Evolutionary conservation across 495 filamentous ascomycete genomes (phyloP).

Genomic region (Cercophora samala): DNA sequence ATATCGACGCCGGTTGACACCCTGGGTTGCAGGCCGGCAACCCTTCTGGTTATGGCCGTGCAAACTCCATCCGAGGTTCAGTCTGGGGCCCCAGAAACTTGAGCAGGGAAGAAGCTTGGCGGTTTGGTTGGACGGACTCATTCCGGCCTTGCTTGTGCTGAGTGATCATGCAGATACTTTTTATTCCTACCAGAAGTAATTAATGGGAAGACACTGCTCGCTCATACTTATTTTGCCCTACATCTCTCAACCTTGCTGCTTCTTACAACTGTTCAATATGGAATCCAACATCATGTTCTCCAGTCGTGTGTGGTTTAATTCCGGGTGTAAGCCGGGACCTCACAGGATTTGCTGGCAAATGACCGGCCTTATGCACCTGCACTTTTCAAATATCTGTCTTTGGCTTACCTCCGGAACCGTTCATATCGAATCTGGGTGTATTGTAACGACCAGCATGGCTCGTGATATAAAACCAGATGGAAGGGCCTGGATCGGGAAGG

Average conservation of each 20-base stretch:
- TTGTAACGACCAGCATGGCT: too few species aligned
- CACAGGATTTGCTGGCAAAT: neutral
- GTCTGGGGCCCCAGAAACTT: neutral
- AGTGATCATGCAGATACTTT: neutral
- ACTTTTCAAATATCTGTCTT: neutral
- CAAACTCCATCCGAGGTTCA: neutral
- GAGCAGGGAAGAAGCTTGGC: neutral
- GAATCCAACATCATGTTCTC: too few species aligned
- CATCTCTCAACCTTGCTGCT: too few species aligned
- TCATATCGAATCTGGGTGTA: too few species aligned
- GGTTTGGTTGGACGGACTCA: neutral
- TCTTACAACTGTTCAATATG: too few species aligned
- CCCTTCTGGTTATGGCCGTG: neutral
- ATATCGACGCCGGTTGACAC: neutral
- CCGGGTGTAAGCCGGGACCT: conserved; percentile 1
- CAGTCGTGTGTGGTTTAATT: neutral
- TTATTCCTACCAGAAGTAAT: neutral
- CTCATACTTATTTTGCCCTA: neutral
- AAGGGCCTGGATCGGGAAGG: too few species aligned
- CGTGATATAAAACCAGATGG: too few species aligned
- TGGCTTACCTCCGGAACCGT: too few species aligned
- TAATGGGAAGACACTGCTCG: neutral
- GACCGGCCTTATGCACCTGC: neutral
- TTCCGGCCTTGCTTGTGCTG: neutral
- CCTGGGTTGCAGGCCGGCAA: neutral